Percentiles rank a stretch among this genome's conserved stretches.
phyloP scores from a whole-genome alignment of 371 early-diverging fungal species.

The Amoeboaphelidium occidentale region DNA sequence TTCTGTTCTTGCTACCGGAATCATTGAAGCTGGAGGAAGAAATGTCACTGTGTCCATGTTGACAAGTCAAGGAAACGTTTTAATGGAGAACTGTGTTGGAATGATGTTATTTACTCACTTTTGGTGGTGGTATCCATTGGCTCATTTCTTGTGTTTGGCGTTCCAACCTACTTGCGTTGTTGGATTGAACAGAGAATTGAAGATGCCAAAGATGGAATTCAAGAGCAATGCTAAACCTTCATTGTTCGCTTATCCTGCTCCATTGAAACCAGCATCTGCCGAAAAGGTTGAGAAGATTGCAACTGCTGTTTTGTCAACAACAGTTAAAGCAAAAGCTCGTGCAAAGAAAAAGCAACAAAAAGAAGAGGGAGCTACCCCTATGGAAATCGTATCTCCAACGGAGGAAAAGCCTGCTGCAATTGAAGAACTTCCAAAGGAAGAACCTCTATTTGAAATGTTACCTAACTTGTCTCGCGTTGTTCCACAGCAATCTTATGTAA shows the following conservation, averaged over 20 bases:
- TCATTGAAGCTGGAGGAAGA: conserved; percentile 93
- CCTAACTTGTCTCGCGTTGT: conserved; percentile 71
- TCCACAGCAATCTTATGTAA: conserved; percentile 57
- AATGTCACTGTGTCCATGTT: conserved; percentile 83
- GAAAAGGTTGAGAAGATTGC: conserved; percentile 38
- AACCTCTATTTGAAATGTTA: conserved; percentile 10
- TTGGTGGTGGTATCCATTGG: conserved; percentile 99
- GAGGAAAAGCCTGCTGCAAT: not conserved
- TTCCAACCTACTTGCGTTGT: conserved; percentile 87
- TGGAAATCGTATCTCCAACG: not conserved
- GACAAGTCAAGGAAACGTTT: conserved; percentile 63
- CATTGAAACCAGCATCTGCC: conserved; percentile 34
- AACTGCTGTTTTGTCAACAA: conserved; percentile 83
- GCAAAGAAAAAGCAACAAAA: conserved; percentile 31
- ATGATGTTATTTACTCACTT: conserved; percentile 92
- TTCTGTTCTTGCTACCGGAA: conserved; percentile 88
- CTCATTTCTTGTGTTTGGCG: conserved; percentile 75
- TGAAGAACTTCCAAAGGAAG: not conserved
- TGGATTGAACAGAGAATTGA: conserved; percentile 64
- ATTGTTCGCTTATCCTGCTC: conserved; percentile 74
- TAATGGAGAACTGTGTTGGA: conserved; percentile 84
- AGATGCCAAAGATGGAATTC: conserved; percentile 34
- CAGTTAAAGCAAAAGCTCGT: conserved; percentile 70
- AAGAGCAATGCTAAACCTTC: conserved; percentile 59
- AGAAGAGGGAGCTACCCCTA: not conserved